phyloP scores from a whole-genome alignment of 768 basidiomycete genomes.

The Pulveroboletus sp. region DNA sequence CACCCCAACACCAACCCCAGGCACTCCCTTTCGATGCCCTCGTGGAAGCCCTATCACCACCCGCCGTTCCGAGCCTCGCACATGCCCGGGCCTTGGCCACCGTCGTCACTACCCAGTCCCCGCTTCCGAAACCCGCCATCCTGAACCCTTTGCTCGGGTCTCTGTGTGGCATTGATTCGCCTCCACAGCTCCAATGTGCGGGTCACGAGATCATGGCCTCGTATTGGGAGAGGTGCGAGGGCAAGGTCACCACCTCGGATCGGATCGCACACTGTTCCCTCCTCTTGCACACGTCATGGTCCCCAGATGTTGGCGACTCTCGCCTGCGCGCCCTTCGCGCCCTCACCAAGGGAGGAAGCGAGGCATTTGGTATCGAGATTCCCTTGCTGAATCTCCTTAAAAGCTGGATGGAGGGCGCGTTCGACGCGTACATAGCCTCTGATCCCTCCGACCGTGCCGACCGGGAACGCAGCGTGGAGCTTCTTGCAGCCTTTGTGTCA shows the following conservation, averaged over 20 bases:
- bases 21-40: constrained; percentile 41
- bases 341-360: constrained; percentile 56
- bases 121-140: constrained; percentile 49
- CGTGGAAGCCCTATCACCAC: constrained; percentile 43
- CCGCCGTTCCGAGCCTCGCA: constrained; percentile 59
- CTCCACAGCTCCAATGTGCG: constrained; percentile 55
- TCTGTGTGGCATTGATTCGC: constrained; percentile 53
- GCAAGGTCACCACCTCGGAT: constrained; percentile 49
- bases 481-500: constrained; percentile 56
- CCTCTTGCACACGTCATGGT: constrained; percentile 55
- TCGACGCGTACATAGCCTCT: constrained; percentile 43
- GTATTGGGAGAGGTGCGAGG: constrained; percentile 60
- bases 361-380: constrained; percentile 62
- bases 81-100: constrained; percentile 61
- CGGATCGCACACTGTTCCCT: constrained; percentile 61
- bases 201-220: constrained; percentile 71
- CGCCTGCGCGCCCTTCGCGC: constrained; percentile 65
- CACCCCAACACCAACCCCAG: constrained; percentile 25
- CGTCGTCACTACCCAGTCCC: constrained; percentile 46
- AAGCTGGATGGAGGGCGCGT: constrained; percentile 64
- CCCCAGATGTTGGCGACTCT: constrained; percentile 64
- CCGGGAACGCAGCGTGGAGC: constrained; percentile 59
- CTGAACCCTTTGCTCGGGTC: constrained; percentile 58
- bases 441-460: constrained; percentile 46
- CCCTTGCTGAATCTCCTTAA: constrained; percentile 53